Conservation (phyloP, 2,329 filamentous ascomycete species). For the Domatiomyces globalis region DNA sequence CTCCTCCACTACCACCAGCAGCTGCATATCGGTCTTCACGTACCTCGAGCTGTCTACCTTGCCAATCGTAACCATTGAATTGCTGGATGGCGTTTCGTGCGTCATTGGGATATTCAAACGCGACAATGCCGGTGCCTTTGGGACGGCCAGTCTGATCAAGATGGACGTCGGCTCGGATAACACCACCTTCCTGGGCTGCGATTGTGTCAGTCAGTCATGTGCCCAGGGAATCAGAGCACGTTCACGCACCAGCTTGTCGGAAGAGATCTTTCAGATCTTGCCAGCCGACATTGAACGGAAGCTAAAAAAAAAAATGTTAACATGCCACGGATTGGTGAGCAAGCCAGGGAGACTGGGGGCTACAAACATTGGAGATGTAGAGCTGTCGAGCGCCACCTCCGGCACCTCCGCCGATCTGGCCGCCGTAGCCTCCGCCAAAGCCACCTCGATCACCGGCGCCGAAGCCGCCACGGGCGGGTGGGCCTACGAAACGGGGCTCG, state of each 20-base stretch:
- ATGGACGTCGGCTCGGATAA: conserved; percentile 92
- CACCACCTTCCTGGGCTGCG: conserved; percentile 48
- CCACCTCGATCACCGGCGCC: conserved; percentile 43
- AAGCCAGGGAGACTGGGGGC: conserved; percentile 22
- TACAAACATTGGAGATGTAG: conserved; percentile 95
- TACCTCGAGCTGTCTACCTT: conserved; percentile 82
- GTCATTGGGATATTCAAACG: conserved; percentile 88
- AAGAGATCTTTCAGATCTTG: conserved; percentile 98
- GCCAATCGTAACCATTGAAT: conserved; percentile 98
- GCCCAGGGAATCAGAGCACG: conserved; percentile 12
- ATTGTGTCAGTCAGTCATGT: conserved; percentile 7
- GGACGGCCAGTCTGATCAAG: conserved; percentile 79
- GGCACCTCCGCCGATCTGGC: conserved; percentile 34
- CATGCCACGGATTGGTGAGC: conserved; percentile 20
- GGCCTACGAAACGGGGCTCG: conserved; percentile 85
- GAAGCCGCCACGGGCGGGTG: conserved; percentile 52
- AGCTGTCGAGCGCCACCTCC: conserved; percentile 68
- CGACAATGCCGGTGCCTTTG: conserved; percentile 93
- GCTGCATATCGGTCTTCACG: conserved; percentile 85
- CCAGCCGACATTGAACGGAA: conserved; percentile 95
- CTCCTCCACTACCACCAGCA: conserved; percentile 28
- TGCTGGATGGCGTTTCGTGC: conserved; percentile 91
- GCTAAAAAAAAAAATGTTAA: conserved; percentile 45
- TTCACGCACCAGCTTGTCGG: conserved; percentile 78
- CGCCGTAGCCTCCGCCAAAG: conserved; percentile 26